phyloP scores from a whole-genome alignment of 2,329 filamentous ascomycete genomes.

The Atkinsonella hypoxylon region DNA sequence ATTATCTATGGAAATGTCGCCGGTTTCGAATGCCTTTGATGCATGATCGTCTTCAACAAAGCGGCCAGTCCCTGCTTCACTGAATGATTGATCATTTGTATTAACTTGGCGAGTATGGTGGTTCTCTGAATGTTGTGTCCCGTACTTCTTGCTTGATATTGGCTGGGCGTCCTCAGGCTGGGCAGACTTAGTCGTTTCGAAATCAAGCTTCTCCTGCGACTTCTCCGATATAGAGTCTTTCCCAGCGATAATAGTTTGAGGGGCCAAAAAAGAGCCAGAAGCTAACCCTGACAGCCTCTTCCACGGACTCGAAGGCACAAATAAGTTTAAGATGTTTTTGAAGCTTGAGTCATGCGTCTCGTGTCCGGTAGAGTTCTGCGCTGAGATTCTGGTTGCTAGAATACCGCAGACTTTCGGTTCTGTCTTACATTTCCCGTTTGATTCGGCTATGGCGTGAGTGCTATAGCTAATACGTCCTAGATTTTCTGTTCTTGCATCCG shows the following conservation, averaged over 20 bases:
- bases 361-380: neutral
- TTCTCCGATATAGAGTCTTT: too few species aligned
- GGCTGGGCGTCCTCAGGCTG: neutral
- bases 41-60: neutral
- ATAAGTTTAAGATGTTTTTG: constrained; percentile 12
- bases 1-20: neutral
- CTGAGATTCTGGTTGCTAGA: neutral
- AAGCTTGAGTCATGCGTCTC: constrained; percentile 11
- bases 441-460: neutral
- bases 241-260: neutral
- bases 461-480: neutral
- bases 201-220: neutral
- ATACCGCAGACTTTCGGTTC: neutral
- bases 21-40: neutral
- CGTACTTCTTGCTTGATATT: neutral
- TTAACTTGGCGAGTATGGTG: neutral
- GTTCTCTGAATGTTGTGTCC: neutral
- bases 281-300: constrained; percentile 10
- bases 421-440: neutral
- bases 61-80: neutral
- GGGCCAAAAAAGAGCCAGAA: neutral
- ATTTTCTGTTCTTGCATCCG: too few species aligned
- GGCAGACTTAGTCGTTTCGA: neutral
- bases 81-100: neutral
- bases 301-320: constrained; percentile 16